Base-by-base conservation (phyloP, 208 protist genomes). In the Trypanosoma brucei region DNA sequence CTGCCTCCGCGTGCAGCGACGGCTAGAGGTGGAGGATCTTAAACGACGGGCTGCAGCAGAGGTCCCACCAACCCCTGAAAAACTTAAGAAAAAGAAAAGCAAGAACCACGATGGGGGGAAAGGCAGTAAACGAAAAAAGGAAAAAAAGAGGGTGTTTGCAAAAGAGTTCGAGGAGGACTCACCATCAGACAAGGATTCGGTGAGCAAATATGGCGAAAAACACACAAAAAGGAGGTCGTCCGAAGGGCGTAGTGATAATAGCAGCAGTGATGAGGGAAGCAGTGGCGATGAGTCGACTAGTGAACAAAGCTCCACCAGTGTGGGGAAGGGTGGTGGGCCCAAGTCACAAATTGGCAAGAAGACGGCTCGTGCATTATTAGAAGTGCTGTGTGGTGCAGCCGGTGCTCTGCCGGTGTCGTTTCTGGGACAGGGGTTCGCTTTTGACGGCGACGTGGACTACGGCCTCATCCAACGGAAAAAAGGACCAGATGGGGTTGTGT, bases 1-100 rank as follows among this genome's bases (percentile, higher is more conserved):
- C 64, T 78, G 72, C 46, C 71, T 92, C 62, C 84, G 88, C 8
- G 81, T 94, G 31, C 83, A 85, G 70, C 78, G 82, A 31, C 79
- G 86, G 3, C 8, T 74, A 44, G 50, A 75, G 22, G 62, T 81
- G 63, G 74, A 75, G 62, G 71, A 79, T 55, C 74, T 90, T 55
- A 76, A 68, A 46, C 73, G 48, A 55, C 68, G 76, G 38, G 74
- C 62, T 33, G 11, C 64, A 44, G 53, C 64, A 44, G 69, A 74
- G 58, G 42, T 86, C 33, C 83, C 83, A 33, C 62, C 65, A 48
- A 70, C 88, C 31, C 84, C 87, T 5, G 72, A 75, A 36, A 73
- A 76, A 31, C 79, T 59, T 50, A 73, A 66, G 53, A 75, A 49
- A 68, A 75, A 60, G 79, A 83, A 68, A 11, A 46, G 42, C 6